Evolutionary conservation across 768 basidiomycete species (phyloP).

Genomic region (Amanita rubescens): DNA sequence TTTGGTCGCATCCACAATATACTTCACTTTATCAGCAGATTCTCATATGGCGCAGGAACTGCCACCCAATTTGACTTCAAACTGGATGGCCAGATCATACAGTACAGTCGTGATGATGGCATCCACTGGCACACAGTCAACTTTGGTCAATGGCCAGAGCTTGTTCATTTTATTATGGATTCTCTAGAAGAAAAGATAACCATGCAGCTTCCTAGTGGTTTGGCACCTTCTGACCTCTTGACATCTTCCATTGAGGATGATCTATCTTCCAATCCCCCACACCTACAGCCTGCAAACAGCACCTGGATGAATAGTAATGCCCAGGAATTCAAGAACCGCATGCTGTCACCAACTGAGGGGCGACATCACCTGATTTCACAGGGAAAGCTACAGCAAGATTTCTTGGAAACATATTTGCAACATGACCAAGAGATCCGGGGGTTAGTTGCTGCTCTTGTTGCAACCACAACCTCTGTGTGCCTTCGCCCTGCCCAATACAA

Average conservation of each 20-base stretch:
- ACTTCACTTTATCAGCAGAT: not conserved
- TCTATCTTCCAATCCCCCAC: not conserved
- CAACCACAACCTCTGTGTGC: not conserved
- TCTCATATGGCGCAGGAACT: not conserved
- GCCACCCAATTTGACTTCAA: not conserved
- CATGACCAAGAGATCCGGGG: not conserved
- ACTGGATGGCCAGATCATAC: not conserved
- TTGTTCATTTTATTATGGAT: not conserved
- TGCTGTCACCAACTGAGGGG: not conserved
- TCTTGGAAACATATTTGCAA: not conserved
- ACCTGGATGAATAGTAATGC: not conserved
- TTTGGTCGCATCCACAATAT: not conserved
- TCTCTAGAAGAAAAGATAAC: not conserved
- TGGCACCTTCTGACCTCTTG: not conserved
- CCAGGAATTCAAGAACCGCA: not conserved
- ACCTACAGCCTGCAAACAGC: not conserved
- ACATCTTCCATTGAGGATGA: not conserved
- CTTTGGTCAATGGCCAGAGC: not conserved
- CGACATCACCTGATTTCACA: not conserved
- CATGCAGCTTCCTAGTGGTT: not conserved
- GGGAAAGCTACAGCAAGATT: not conserved
- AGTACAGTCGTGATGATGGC: not conserved
- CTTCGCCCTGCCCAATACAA: not conserved
- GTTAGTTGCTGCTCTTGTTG: not conserved
- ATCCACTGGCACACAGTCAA: not conserved